Evolutionary conservation across 306 rosid genomes (phyloP).

Genomic region (Lathyrus tuberosus): DNA sequence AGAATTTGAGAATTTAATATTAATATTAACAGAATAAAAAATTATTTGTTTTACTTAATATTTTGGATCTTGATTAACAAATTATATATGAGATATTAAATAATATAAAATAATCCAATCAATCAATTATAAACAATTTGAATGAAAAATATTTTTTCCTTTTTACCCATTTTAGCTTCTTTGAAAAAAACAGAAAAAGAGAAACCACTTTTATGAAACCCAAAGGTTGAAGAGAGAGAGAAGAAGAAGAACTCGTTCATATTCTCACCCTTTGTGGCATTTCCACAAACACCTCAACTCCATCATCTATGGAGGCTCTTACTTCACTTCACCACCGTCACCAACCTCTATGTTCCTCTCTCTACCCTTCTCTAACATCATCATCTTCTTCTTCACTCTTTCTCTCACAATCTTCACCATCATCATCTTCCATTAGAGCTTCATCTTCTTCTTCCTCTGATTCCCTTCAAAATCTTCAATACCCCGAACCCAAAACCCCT

Average conservation of each 20-base stretch:
- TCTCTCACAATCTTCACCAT: constrained; percentile 30
- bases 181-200: too few species aligned
- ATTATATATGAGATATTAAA: too few species aligned
- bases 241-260: not conserved
- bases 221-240: too few species aligned
- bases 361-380: constrained; percentile 18
- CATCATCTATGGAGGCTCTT: constrained; percentile 21
- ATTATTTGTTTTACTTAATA: too few species aligned
- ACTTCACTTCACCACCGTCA: constrained; percentile 18
- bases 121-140: too few species aligned
- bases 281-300: not conserved
- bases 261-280: not conserved
- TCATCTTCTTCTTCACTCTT: constrained; percentile 29
- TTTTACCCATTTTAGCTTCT: too few species aligned
- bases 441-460: constrained; percentile 31
- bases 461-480: constrained; percentile 21
- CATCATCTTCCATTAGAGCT: constrained; percentile 38
- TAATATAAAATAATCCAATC: too few species aligned
- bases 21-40: too few species aligned
- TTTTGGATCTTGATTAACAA: too few species aligned
- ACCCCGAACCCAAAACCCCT: constrained; percentile 15
- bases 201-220: too few species aligned
- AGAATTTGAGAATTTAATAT: too few species aligned
- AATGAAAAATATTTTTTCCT: too few species aligned
- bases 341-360: constrained; percentile 27